These are phyloP conservation scores for Trichoderma koningii DNA, from an alignment of 2,329 filamentous ascomycete genomes.

Conservation along the genomic window DNA sequence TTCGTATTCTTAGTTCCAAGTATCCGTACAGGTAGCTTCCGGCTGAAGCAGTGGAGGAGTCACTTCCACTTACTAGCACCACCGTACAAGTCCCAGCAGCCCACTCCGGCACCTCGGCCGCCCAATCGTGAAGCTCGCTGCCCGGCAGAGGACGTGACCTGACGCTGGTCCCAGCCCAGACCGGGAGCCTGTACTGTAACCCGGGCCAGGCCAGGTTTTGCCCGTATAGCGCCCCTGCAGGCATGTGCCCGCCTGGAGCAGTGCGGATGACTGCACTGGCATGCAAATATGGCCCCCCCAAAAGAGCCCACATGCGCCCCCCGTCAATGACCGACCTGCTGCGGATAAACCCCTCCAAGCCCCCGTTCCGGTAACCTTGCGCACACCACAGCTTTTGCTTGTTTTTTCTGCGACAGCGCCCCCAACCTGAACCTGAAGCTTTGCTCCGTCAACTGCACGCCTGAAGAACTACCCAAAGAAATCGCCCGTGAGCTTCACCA, in stretches of 20 bases:
- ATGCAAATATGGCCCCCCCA: slow-evolving; percentile 15
- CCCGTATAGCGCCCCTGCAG: slow-evolving; percentile 6
- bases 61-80: too few relatives aligned
- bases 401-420: slow-evolving; percentile 22
- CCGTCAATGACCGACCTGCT: slow-evolving; percentile 1
- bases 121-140: slow-evolving; percentile 18
- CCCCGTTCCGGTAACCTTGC: slow-evolving; percentile 18
- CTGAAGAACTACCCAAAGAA: slow-evolving; percentile 27
- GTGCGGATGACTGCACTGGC: slow-evolving; percentile 9
- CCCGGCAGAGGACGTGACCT: background rate
- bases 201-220: too few relatives aligned
- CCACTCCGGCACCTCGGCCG: slow-evolving; percentile 17
- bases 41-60: too few relatives aligned
- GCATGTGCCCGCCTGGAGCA: slow-evolving; percentile 9
- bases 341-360: slow-evolving; percentile 27
- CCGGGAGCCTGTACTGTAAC: too few relatives aligned
- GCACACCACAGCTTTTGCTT: slow-evolving; percentile 27
- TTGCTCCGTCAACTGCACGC: slow-evolving; percentile 26
- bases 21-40: too few relatives aligned
- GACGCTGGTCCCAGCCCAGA: background rate
- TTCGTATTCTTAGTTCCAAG: too few relatives aligned
- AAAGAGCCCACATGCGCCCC: slow-evolving; percentile 14
- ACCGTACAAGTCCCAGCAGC: too few relatives aligned
- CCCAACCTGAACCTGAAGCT: background rate
- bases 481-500: slow-evolving; percentile 22